These are phyloP conservation scores for Scytalidium lignicola DNA, from an alignment of 2,329 filamentous ascomycete genomes.

Conservation along the genomic window DNA sequence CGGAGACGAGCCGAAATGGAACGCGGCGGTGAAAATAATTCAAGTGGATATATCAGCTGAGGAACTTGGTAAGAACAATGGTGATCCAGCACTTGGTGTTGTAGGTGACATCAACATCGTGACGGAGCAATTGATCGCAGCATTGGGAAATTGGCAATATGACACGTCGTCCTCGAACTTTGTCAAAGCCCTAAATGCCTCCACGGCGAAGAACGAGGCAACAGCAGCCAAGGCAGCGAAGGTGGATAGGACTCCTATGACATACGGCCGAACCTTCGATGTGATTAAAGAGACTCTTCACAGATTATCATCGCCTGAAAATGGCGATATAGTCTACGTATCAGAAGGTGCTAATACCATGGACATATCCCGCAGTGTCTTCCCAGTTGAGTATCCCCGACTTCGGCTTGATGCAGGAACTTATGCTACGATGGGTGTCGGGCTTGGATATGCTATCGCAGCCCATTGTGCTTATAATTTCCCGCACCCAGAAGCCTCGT, in stretches of 20 bases:
- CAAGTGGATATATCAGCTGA: slow-evolving; percentile 50
- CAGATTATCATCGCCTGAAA: slow-evolving; percentile 35
- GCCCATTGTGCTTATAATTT: slow-evolving; percentile 51
- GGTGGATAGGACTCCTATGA: slow-evolving; percentile 36
- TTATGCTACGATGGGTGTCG: slow-evolving; percentile 55
- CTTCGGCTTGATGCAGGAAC: slow-evolving; percentile 53
- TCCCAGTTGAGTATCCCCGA: slow-evolving; percentile 48
- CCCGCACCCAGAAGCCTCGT: slow-evolving; percentile 28
- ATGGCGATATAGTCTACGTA: slow-evolving; percentile 47
- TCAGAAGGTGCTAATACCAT: slow-evolving; percentile 57
- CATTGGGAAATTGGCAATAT: slow-evolving; percentile 40
- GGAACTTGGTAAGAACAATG: slow-evolving; percentile 50
- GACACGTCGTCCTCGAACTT: slow-evolving; percentile 29
- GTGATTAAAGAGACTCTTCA: slow-evolving; percentile 46
- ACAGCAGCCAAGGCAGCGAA: slow-evolving; percentile 38
- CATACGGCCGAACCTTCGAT: slow-evolving; percentile 45
- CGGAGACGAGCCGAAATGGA: slow-evolving; percentile 50
- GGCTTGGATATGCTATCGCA: slow-evolving; percentile 51
- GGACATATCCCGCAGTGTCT: slow-evolving; percentile 53
- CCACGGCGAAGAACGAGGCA: slow-evolving; percentile 41
- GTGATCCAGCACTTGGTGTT: slow-evolving; percentile 41
- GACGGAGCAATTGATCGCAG: slow-evolving; percentile 37
- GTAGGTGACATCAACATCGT: slow-evolving; percentile 47
- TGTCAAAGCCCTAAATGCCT: slow-evolving; percentile 27
- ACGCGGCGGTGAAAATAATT: slow-evolving; percentile 42